Evolutionary conservation across 768 basidiomycete genomes (phyloP), one percentile per base, ranked within the genome.

Genomic region (Suillus paluster): DNA sequence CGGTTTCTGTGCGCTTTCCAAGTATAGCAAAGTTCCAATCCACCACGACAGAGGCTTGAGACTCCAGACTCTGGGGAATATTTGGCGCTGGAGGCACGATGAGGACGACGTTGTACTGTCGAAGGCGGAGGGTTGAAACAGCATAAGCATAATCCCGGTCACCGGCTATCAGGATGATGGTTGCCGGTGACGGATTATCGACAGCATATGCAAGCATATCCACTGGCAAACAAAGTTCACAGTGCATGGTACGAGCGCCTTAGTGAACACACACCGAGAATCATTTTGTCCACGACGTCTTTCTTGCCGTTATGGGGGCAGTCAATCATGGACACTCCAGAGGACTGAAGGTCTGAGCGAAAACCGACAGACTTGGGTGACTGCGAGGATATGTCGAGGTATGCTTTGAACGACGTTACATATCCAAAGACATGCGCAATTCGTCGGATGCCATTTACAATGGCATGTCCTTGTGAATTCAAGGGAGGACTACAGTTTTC

Each of bases 91-190:
- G 63, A 12, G 81, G 80, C 46, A 79, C 77, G 46, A 89, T 73
- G 23, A 89, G 64, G 49, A 88, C 73, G 41, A 89, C 80, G 19
- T 77, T 73, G 69, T 86, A 86, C 50, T 75, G 75, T 60, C 86
- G 81, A 57, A 85, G 78, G 39, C 84, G 81, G 50, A 90, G 74
- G 36, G 78, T 77, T 2, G 88, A 84, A 44, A 88, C 72, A 19
- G 84, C 84, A 67, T 88, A 90, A 4, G 83, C 82, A 66, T 88
- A 85, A 69, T 90, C 88, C 49, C 86, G 79, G 70, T 91, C 88
- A n/a, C 84, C 86, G 0, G 88, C 81, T 66, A 92, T 86, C 38
- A 92, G 75, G 53, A 90, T 72, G 66, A 89, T 74, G 19, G 87
- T 88, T 33, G 81, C 68, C 61, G 83, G 81, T 2, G 80, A 58